Conservation (phyloP, 202 grass and related monocot species). For the Dendrocalamus latiflorus region DNA sequence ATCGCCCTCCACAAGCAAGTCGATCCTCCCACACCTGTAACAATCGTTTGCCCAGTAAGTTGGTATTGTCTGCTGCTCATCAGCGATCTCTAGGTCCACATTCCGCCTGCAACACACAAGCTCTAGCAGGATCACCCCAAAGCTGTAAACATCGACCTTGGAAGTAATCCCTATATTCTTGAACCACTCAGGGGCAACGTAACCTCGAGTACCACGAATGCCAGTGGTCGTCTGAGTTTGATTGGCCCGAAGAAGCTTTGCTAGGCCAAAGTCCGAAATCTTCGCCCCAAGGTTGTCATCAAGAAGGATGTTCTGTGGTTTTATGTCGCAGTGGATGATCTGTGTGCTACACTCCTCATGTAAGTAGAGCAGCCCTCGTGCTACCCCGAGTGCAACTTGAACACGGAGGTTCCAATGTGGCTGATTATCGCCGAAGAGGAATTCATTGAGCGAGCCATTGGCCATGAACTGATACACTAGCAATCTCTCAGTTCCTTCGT, state of each 20-base stretch:
- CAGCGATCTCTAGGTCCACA: conserved; percentile 24
- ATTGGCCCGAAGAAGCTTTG: conserved; percentile 58
- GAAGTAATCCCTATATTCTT: conserved; percentile 48
- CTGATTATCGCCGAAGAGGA: conserved; percentile 10
- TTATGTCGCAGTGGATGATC: conserved; percentile 84
- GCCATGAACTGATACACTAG: conserved; percentile 71
- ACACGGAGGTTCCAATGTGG: conserved; percentile 40
- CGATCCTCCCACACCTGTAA: conserved; percentile 40
- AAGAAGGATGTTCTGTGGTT: conserved; percentile 70
- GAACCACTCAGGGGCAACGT: conserved; percentile 81
- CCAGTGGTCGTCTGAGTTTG: conserved; percentile 55
- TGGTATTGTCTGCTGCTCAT: conserved; percentile 16
- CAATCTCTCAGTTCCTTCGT: conserved; percentile 46
- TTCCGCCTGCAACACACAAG: conserved; percentile 60
- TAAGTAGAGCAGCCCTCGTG: conserved; percentile 58
- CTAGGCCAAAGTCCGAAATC: conserved; percentile 77
- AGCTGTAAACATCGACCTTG: conserved; percentile 74
- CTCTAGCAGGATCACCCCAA: conserved; percentile 66
- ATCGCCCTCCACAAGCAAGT: conserved; percentile 45
- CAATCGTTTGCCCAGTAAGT: conserved; percentile 60
- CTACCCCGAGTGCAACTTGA: conserved; percentile 48
- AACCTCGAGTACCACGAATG: conserved; percentile 70
- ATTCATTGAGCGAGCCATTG: conserved; percentile 46
- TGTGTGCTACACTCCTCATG: conserved; percentile 69
- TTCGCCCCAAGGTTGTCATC: conserved; percentile 37